Conservation (phyloP, 306 rosid genomes). For the Lotus japonicus region DNA sequence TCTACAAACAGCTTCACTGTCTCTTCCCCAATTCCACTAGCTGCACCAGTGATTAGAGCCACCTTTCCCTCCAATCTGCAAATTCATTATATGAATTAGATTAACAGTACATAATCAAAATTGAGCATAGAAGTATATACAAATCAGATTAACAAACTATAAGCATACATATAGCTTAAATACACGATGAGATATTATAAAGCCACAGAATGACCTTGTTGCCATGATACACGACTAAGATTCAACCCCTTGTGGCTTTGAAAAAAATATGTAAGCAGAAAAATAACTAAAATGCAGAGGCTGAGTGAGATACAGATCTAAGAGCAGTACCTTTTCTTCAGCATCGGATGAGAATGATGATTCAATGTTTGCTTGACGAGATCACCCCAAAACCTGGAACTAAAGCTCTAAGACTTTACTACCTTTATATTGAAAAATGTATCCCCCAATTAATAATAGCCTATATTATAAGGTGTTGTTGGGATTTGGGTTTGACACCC, state of each 20-base stretch:
- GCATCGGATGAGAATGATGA: conserved; percentile 26
- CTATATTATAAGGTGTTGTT: conserved; percentile 34
- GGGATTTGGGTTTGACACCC: too few species aligned
- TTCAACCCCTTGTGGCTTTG: too few species aligned
- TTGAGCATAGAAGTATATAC: too few species aligned
- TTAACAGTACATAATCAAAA: too few species aligned
- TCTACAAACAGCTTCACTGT: conserved; percentile 50
- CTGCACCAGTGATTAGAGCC: conserved; percentile 74
- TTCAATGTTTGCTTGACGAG: conserved; percentile 16
- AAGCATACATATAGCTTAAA: too few species aligned
- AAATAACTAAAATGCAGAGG: background rate
- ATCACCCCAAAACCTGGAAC: conserved; percentile 32
- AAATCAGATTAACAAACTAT: too few species aligned
- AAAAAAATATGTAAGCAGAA: too few species aligned
- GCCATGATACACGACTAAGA: too few species aligned
- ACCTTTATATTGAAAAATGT: background rate
- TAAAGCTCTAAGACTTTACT: conserved; percentile 32
- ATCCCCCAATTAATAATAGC: background rate
- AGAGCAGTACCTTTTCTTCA: conserved; percentile 38
- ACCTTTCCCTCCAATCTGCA: conserved; percentile 79
- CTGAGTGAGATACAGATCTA: conserved; percentile 7
- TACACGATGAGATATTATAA: too few species aligned
- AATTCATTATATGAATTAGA: too few species aligned
- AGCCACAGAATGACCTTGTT: too few species aligned
- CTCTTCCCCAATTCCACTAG: conserved; percentile 85